phyloP scores from a whole-genome alignment of 805 yeast genomes.

The Cyberlindnera amylophila region DNA sequence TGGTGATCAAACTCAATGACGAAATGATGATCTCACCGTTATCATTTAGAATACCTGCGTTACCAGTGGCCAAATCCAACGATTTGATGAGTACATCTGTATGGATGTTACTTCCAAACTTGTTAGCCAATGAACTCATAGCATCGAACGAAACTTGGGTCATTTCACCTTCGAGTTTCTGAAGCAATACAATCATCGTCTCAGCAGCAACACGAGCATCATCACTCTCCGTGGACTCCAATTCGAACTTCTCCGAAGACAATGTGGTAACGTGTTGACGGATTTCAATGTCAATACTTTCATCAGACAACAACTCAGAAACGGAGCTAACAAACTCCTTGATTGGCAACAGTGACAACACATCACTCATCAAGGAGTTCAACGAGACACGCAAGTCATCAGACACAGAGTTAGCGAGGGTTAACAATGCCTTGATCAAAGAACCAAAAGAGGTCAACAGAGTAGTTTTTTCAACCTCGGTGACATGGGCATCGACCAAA shows the following conservation, averaged over 20 bases:
- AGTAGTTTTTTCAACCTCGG: slow-evolving; percentile 8
- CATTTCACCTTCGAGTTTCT: slow-evolving; percentile 36
- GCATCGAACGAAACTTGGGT: slow-evolving; percentile 71
- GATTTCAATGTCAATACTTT: slow-evolving; percentile 39
- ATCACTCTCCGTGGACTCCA: slow-evolving; percentile 53
- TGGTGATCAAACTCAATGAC: slow-evolving; percentile 67
- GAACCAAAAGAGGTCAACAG: slow-evolving; percentile 20
- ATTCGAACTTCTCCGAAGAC: slow-evolving; percentile 63
- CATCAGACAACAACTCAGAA: slow-evolving; percentile 34
- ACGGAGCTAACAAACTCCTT: slow-evolving; percentile 65
- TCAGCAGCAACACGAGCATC: slow-evolving; percentile 49
- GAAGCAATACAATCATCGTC: slow-evolving; percentile 45
- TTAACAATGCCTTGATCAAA: slow-evolving; percentile 20
- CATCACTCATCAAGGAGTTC: slow-evolving; percentile 46
- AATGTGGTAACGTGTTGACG: slow-evolving; percentile 61
- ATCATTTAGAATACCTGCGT: slow-evolving; percentile 48
- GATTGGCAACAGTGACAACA: slow-evolving; percentile 72
- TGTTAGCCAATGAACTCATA: slow-evolving; percentile 55
- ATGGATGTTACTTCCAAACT: slow-evolving; percentile 53
- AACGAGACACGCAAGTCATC: not conserved
- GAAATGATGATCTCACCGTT: slow-evolving; percentile 67
- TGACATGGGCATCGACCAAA: slow-evolving; percentile 38
- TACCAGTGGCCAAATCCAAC: slow-evolving; percentile 47
- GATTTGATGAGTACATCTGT: slow-evolving; percentile 44
- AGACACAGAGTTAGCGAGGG: slow-evolving; percentile 21